Base-by-base conservation (phyloP, 2,329 filamentous ascomycete species). In the Cadophora sp. region DNA sequence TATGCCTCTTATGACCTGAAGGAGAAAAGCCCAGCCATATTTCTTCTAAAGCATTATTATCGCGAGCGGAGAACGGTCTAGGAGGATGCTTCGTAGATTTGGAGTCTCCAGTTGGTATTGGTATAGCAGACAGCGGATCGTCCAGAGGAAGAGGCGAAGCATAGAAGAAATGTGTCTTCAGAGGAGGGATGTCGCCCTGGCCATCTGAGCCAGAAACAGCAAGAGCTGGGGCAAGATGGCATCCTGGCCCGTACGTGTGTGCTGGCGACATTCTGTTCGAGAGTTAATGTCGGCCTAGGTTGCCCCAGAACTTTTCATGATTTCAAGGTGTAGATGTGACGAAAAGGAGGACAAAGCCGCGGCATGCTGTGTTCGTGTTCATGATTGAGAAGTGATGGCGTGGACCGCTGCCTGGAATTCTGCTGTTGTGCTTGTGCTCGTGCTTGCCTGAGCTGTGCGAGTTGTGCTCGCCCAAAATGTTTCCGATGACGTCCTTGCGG, bases 81-180 rank as follows among this genome's bases (percentile, higher is more conserved):
- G 93, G 87, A 58, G 89, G 86, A 43, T 86, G 84, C 73, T 86
- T 89, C 40, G 84, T 79, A 65, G 84, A 79, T 66, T 82, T 85
- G 16, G 84, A 77, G 62, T 90, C 81, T 77, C 85, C 74, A 27
- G 79, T 79, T 76, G 86, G 77, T 79, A 88, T 76, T 80, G 85
- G 79, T 12, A 83, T 81, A 1, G 91, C 87, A 11, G 91, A 93
- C n/a, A 97, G 85, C 27, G 93, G 93, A 76, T 97, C 94, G 76
- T 97, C 94, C 76, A 97, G 94, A 34, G 93, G 91, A 61, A 95
- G 86, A 14, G 89, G 83, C 12, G 93, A 96, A 16, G 89, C 87
- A 79, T 97, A 97, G 80, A 97, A 97, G 81, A 93, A 97, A 71
- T 93, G 92, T 26, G 91, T 85, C 37, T 85, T 83, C 64, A 91